Conservation (phyloP, 352 stramenopile species). For the Pseudoperonospora humuli region DNA sequence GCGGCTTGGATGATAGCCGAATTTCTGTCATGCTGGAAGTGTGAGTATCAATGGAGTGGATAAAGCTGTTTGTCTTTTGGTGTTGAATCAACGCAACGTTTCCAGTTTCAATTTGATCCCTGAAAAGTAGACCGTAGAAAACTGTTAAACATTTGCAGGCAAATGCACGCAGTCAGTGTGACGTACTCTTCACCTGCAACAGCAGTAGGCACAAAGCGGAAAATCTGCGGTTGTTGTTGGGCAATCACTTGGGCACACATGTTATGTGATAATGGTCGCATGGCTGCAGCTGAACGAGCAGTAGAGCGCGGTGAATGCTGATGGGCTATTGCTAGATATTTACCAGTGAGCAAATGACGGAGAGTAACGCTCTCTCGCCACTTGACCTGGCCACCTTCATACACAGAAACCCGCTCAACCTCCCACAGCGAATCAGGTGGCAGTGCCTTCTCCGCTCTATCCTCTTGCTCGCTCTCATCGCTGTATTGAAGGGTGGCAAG, state of each 20-base stretch:
- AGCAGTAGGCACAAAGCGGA: slow-evolving; percentile 50
- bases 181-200: slow-evolving; percentile 49
- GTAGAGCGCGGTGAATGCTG: slow-evolving; percentile 15
- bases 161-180: background rate
- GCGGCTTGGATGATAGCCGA: slow-evolving; percentile 43
- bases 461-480: slow-evolving; percentile 34
- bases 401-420: slow-evolving; percentile 38
- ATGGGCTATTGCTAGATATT: slow-evolving; percentile 43
- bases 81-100: slow-evolving; percentile 61
- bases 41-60: slow-evolving; percentile 64
- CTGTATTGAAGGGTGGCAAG: slow-evolving; percentile 40
- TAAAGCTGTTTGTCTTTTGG: slow-evolving; percentile 33
- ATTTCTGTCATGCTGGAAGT: slow-evolving; percentile 60
- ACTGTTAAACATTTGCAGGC: background rate
- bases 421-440: slow-evolving; percentile 59
- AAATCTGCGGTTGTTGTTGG: slow-evolving; percentile 35
- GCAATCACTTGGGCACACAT: slow-evolving; percentile 31
- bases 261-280: slow-evolving; percentile 10
- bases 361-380: slow-evolving; percentile 47
- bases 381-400: slow-evolving; percentile 45
- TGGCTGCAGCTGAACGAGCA: slow-evolving; percentile 5
- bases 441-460: slow-evolving; percentile 19
- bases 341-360: slow-evolving; percentile 47
- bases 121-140: slow-evolving; percentile 7
- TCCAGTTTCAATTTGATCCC: slow-evolving; percentile 35